phyloP scores from a whole-genome alignment of 768 basidiomycete genomes.

The Tricholoma terreum region DNA sequence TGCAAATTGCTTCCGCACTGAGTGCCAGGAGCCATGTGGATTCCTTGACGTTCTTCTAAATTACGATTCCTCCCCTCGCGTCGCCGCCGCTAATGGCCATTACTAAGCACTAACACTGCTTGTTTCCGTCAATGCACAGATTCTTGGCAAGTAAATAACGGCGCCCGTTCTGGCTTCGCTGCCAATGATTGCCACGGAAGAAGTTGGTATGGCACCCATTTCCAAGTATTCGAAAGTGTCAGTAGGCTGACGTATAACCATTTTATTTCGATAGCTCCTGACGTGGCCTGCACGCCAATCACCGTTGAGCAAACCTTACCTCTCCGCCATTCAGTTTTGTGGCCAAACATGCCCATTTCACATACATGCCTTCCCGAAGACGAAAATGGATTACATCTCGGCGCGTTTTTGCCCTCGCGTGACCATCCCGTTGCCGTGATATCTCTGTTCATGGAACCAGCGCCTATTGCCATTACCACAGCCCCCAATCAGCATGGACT shows the following conservation, averaged over 20 bases:
- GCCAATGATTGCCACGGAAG: neutral
- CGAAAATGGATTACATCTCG: constrained; percentile 47
- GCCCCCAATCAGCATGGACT: constrained; percentile 2
- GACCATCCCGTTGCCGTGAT: constrained; percentile 48
- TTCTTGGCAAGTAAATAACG: too few species aligned
- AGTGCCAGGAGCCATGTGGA: too few species aligned
- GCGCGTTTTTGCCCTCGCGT: constrained; percentile 43
- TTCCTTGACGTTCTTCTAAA: too few species aligned
- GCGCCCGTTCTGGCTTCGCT: too few species aligned
- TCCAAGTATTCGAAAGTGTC: neutral
- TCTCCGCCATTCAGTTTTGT: constrained; percentile 56
- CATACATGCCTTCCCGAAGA: constrained; percentile 55
- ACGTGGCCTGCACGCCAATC: constrained; percentile 24
- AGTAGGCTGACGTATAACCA: neutral
- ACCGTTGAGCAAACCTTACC: constrained; percentile 40
- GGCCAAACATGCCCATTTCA: constrained; percentile 48
- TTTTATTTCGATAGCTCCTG: neutral
- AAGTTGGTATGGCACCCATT: neutral
- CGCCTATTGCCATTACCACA: constrained; percentile 25
- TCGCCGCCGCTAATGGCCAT: too few species aligned
- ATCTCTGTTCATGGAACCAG: constrained; percentile 49
- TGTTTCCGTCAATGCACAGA: constrained; percentile 90
- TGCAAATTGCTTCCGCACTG: too few species aligned
- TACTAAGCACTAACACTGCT: constrained; percentile 97
- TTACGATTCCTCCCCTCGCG: too few species aligned